Conservation (phyloP, 345 rosid species). For the Diplotaxis tenuifolia region DNA sequence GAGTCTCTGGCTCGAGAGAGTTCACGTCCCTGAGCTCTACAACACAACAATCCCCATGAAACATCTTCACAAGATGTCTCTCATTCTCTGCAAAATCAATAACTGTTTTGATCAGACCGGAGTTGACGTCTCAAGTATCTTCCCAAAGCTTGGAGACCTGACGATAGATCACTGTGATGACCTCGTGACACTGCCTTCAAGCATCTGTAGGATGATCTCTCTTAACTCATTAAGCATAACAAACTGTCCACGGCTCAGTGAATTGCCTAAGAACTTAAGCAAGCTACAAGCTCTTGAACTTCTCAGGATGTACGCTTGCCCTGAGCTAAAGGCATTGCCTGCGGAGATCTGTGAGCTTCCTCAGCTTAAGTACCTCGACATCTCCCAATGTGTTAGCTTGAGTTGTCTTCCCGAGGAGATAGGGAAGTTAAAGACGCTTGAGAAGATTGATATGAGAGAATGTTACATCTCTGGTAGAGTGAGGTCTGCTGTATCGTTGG, state of each 20-base stretch:
- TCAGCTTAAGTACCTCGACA: conserved; percentile 62
- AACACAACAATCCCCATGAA: conserved; percentile 45
- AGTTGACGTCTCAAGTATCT: conserved; percentile 47
- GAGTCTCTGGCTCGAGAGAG: conserved; percentile 90
- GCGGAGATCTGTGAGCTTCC: conserved; percentile 50
- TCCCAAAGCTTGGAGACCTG: conserved; percentile 64
- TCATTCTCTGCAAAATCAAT: conserved; percentile 70
- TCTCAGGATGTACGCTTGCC: conserved; percentile 82
- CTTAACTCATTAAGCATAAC: conserved; percentile 72
- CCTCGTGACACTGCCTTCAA: conserved; percentile 56
- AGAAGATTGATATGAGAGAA: conserved; percentile 95
- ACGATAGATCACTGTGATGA: conserved; percentile 83
- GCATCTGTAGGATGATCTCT: conserved; percentile 48
- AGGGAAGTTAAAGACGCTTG: conserved; percentile 52
- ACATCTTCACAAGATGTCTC: conserved; percentile 58
- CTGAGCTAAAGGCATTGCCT: conserved; percentile 56
- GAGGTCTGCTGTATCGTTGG: conserved; percentile 44
- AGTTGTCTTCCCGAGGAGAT: conserved; percentile 59
- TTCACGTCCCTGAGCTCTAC: conserved; percentile 48
- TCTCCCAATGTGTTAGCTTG: conserved; percentile 72
- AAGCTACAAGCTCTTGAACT: conserved; percentile 50
- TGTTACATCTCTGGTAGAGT: conserved; percentile 52
- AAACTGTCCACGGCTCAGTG: conserved; percentile 74
- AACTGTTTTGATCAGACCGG: conserved; percentile 53
- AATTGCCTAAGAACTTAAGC: conserved; percentile 55